Evolutionary conservation across 768 basidiomycete species (phyloP).

Genomic region (Asterophora parasitica): DNA sequence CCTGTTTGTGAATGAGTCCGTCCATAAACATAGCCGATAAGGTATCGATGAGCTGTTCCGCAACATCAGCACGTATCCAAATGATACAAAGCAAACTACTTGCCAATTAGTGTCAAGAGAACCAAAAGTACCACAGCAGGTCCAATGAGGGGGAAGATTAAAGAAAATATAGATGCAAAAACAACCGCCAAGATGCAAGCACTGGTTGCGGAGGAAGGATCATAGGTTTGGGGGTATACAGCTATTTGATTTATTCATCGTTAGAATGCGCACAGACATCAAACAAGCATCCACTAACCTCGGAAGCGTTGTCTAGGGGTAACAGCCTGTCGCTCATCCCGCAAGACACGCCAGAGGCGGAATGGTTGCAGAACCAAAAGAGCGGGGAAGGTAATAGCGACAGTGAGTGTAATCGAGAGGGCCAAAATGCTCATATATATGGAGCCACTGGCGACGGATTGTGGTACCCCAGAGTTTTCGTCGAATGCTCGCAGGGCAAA

Average conservation of each 20-base stretch:
- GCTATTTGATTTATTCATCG: conserved; percentile 29
- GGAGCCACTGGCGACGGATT: conserved; percentile 59
- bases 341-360: conserved; percentile 52
- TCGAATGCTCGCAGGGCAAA: conserved; percentile 62
- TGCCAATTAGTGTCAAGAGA: conserved; percentile 62
- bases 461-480: conserved; percentile 28
- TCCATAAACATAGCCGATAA: conserved; percentile 74
- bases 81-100: conserved; percentile 18
- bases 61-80: conserved; percentile 3
- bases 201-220: conserved; percentile 62
- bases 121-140: conserved; percentile 66
- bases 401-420: conserved; percentile 52
- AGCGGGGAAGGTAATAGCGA: conserved; percentile 68
- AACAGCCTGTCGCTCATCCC: conserved; percentile 51
- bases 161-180: conserved; percentile 66
- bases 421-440: conserved; percentile 66
- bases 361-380: conserved; percentile 69
- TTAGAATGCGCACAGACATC: conserved; percentile 5
- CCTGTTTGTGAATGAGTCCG: conserved; percentile 72
- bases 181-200: conserved; percentile 64
- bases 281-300: conserved; percentile 38
- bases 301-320: conserved; percentile 79
- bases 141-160: conserved; percentile 74
- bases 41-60: conserved; percentile 66
- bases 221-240: conserved; percentile 66